These are phyloP conservation scores for Wickerhamiella shivajii DNA, from an alignment of 805 yeast species.

Conservation along the genomic window DNA sequence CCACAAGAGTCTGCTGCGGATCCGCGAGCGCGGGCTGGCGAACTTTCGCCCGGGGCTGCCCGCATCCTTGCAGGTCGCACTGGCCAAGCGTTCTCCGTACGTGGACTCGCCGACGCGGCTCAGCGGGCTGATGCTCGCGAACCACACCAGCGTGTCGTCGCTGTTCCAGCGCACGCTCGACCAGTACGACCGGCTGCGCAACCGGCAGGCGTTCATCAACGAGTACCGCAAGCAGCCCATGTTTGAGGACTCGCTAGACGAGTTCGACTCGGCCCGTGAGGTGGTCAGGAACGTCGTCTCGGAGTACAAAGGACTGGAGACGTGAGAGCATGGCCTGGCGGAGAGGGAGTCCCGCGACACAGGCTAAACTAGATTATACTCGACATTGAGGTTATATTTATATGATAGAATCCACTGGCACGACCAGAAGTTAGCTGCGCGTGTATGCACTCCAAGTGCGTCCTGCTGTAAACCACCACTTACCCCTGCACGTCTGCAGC, in stretches of 20 bases:
- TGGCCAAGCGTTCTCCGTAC: conserved; percentile 60
- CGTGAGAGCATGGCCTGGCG: too few species aligned
- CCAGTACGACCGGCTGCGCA: conserved; percentile 69
- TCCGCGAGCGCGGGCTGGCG: conserved; percentile 31
- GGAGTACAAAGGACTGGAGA: conserved; percentile 42
- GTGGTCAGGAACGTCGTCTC: conserved; percentile 64
- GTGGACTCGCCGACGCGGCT: conserved; percentile 34
- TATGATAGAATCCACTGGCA: too few species aligned
- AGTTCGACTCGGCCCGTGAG: conserved; percentile 67
- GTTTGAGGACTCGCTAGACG: conserved; percentile 33
- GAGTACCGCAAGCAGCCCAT: conserved; percentile 41
- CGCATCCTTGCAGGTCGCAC: conserved; percentile 60
- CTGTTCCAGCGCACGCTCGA: conserved; percentile 50
- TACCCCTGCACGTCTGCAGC: too few species aligned
- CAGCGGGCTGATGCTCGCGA: conserved; percentile 72
- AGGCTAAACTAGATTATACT: too few species aligned
- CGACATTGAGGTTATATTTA: too few species aligned
- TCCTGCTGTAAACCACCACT: too few species aligned
- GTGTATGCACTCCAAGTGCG: too few species aligned
- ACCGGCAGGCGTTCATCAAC: conserved; percentile 70
- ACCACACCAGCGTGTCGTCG: conserved; percentile 60
- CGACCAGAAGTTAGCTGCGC: too few species aligned
- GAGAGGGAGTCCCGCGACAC: too few species aligned
- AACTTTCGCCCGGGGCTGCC: conserved; percentile 80
- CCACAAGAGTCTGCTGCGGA: conserved; percentile 30